A percentile compares a stretch with the other conserved stretches of the same genome.
Evolutionary conservation across 768 basidiomycete species (phyloP).

Genomic region (Suillus sp.): DNA sequence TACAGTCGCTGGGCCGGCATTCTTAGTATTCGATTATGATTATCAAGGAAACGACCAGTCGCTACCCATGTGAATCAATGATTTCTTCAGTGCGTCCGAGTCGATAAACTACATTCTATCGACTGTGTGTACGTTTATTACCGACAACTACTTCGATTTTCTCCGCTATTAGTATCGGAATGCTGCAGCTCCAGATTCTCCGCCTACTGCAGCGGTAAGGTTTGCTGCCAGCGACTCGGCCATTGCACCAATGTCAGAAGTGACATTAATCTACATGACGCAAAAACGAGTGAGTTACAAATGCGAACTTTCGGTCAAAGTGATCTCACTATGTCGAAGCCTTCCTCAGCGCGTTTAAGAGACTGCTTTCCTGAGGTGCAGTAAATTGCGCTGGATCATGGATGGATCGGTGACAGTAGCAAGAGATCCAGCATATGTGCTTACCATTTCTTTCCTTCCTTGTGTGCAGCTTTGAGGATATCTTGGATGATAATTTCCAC

Average conservation of each 20-base stretch:
- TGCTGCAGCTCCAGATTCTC: conserved; percentile 10
- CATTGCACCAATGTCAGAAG: conserved; percentile 46
- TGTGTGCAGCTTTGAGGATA: conserved; percentile 52
- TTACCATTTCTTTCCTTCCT: conserved; percentile 66
- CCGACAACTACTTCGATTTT: neutral
- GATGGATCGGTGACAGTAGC: neutral
- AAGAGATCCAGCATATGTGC: conserved; percentile 11
- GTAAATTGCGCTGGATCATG: conserved; percentile 45
- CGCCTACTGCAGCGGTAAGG: conserved; percentile 25
- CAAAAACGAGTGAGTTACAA: conserved; percentile 8
- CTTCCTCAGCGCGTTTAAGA: conserved; percentile 45
- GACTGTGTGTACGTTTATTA: conserved; percentile 3
- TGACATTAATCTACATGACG: conserved; percentile 48
- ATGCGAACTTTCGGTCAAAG: conserved; percentile 20
- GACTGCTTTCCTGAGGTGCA: conserved; percentile 50
- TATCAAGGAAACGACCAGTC: conserved; percentile 1
- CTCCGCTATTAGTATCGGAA: conserved; percentile 18
- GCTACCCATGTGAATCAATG: conserved; percentile 1
- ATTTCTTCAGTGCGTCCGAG: neutral
- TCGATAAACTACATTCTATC: neutral
- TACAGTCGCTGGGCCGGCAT: conserved; percentile 58
- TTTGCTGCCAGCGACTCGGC: conserved; percentile 34
- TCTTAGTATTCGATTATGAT: conserved; percentile 44
- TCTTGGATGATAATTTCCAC: conserved; percentile 61
- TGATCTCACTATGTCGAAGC: conserved; percentile 52